Evolutionary conservation across 805 yeast genomes (phyloP).

Genomic region (Dipodascopsis uninucleata): DNA sequence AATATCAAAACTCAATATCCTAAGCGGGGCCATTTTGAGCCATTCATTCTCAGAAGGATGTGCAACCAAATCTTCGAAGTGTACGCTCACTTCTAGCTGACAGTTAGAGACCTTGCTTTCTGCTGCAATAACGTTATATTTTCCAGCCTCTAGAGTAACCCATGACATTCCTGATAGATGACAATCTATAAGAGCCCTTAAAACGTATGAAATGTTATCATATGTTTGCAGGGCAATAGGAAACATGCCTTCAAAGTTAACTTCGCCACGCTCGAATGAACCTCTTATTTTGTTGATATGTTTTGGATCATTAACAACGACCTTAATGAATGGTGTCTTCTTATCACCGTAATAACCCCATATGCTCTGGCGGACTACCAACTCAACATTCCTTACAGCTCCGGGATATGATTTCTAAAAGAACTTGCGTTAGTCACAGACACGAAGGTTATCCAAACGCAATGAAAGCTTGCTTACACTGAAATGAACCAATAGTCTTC

Average conservation of each 20-base stretch:
- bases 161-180: slow-evolving; percentile 87
- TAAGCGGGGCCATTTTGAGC: slow-evolving; percentile 87
- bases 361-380: slow-evolving; percentile 72
- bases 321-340: slow-evolving; percentile 73
- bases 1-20: slow-evolving; percentile 91
- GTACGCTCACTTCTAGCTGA: slow-evolving; percentile 76
- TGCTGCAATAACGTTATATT: slow-evolving; percentile 50
- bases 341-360: slow-evolving; percentile 89
- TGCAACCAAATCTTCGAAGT: slow-evolving; percentile 64
- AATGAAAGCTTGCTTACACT: slow-evolving; percentile 31
- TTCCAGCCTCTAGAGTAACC: slow-evolving; percentile 80
- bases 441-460: too few relatives aligned
- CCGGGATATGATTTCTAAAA: slow-evolving; percentile 37
- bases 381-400: slow-evolving; percentile 63
- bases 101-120: slow-evolving; percentile 58
- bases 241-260: slow-evolving; percentile 49
- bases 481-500: slow-evolving; percentile 47
- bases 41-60: slow-evolving; percentile 92
- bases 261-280: slow-evolving; percentile 79
- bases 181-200: slow-evolving; percentile 89
- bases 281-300: slow-evolving; percentile 66
- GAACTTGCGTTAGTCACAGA: neutral
- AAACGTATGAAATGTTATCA: slow-evolving; percentile 82
- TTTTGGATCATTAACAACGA: slow-evolving; percentile 62
- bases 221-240: slow-evolving; percentile 45